Evolutionary conservation across 345 rosid genomes (phyloP).

Genomic region (Mangifera indica): DNA sequence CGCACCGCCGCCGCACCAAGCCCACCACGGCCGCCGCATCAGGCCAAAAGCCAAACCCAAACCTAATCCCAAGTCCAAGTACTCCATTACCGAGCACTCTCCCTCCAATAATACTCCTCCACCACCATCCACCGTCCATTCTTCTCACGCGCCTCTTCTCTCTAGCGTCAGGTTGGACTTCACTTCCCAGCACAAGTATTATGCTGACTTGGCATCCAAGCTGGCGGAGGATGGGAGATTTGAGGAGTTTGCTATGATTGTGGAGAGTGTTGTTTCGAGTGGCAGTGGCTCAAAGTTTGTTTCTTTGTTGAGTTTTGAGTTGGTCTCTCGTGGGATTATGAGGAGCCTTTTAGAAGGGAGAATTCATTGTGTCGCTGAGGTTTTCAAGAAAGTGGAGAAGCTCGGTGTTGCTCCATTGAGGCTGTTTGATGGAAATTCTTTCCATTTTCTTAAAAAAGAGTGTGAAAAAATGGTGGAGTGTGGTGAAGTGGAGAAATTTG

Average conservation of each 20-base stretch:
- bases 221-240: conserved; percentile 73
- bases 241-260: conserved; percentile 52
- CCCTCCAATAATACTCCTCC: conserved; percentile 29
- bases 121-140: conserved; percentile 24
- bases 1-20: conserved; percentile 26
- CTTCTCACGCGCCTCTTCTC: conserved; percentile 26
- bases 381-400: conserved; percentile 49
- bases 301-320: conserved; percentile 36
- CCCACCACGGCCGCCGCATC: conserved; percentile 32
- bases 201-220: conserved; percentile 58
- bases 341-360: conserved; percentile 57
- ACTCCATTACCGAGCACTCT: conserved; percentile 30
- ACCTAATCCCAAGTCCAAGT: conserved; percentile 23
- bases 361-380: conserved; percentile 44
- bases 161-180: conserved; percentile 41
- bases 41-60: conserved; percentile 25
- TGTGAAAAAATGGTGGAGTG: conserved; percentile 51
- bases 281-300: conserved; percentile 49
- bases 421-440: conserved; percentile 41
- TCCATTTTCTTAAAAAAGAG: conserved; percentile 50
- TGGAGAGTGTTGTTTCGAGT: conserved; percentile 58
- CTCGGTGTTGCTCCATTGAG: conserved; percentile 57
- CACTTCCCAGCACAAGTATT: conserved; percentile 31
- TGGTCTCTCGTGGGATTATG: conserved; percentile 52
- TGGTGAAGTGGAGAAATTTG: conserved; percentile 50